Conservation (phyloP, 1,139 yeast genomes). For the Blastobotrys apis region DNA sequence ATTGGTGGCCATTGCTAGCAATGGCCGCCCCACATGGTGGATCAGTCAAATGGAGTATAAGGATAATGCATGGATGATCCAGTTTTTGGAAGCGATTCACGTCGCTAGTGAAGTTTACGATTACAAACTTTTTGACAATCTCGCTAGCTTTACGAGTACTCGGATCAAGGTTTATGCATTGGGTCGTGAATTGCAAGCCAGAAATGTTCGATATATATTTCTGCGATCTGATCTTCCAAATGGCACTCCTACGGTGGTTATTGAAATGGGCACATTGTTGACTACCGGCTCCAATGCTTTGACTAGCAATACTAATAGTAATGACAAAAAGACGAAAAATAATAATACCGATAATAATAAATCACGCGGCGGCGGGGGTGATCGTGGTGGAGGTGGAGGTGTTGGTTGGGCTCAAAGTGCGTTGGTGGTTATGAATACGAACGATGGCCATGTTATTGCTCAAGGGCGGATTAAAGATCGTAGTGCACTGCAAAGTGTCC, state of each 20-base stretch:
- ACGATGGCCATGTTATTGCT: conserved; percentile 17
- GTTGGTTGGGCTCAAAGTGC: conserved; percentile 32
- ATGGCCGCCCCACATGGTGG: conserved; percentile 31
- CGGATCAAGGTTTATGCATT: conserved; percentile 29
- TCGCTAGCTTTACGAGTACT: conserved; percentile 26
- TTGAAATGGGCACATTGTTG: conserved; percentile 22
- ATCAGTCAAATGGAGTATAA: conserved; percentile 30
- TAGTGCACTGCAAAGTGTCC: conserved; percentile 21
- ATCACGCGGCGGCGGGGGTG: no score
- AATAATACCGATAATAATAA: no score
- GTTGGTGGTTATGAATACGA: conserved; percentile 16
- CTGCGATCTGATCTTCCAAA: conserved; percentile 18
- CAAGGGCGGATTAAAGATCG: conserved; percentile 28
- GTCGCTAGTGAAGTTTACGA: conserved; percentile 25
- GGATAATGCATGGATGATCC: conserved; percentile 29
- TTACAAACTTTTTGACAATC: conserved; percentile 27
- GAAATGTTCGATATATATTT: conserved; percentile 25
- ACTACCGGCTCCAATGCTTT: conserved; percentile 9
- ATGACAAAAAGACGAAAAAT: not conserved
- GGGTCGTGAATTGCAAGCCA: conserved; percentile 25
- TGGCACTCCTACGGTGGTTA: conserved; percentile 24
- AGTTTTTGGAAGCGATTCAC: conserved; percentile 27
- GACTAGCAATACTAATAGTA: not conserved
- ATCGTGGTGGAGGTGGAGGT: no score
- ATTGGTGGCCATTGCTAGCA: conserved; percentile 26